Base-by-base conservation (phyloP, 2,329 filamentous ascomycete species). In the Trichoderma breve region DNA sequence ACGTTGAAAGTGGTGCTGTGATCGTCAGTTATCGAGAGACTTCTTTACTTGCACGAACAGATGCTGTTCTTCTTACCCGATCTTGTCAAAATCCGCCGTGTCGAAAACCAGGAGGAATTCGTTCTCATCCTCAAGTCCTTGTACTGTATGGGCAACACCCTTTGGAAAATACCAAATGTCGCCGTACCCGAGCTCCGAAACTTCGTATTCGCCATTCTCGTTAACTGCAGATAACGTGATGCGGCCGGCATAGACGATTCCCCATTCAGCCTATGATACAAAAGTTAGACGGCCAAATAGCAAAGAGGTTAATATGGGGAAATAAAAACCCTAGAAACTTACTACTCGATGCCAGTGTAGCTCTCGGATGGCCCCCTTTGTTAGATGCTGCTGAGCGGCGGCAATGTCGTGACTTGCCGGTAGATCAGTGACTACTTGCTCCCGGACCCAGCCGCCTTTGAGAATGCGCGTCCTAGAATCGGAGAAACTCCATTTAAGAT, bases 131-230 rank as follows among this genome's bases (percentile, higher is more conserved):
- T 86, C 88, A 0, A 92, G 83, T 1, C 89, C 88, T 75, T 92
- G 90, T 0, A 92, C 81, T 1, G 88, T 89, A 66, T 92, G 90
- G 0, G 88, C 88, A 4, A 84, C 83, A 4, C 90, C 90, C 78
- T 91, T 90, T 34, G 90, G 90, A 75, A 91, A 91, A 77, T 91
- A 91, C 89, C 89, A 92, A 61, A 91, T 87, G 73, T 92, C 90
- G 18, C 90, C 89, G 61, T 86, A 88, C 63, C 84, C 84, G 14
- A 91, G 85, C 71, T 84, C 85, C 72, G 88, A 86, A 30, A 84
- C 82, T 75, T 88, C 83, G 76, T 87, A 86, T 62, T 84, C 78
- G 36, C 90, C 90, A 39, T 88, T 81, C 76, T 91, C 87, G 73
- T 92, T 87, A 4, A 92, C 89, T 1, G 87, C 88, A 1, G 87